These are phyloP conservation scores for Cladophialophora exuberans DNA, from an alignment of 2,329 filamentous ascomycete genomes.

Conservation along the genomic window DNA sequence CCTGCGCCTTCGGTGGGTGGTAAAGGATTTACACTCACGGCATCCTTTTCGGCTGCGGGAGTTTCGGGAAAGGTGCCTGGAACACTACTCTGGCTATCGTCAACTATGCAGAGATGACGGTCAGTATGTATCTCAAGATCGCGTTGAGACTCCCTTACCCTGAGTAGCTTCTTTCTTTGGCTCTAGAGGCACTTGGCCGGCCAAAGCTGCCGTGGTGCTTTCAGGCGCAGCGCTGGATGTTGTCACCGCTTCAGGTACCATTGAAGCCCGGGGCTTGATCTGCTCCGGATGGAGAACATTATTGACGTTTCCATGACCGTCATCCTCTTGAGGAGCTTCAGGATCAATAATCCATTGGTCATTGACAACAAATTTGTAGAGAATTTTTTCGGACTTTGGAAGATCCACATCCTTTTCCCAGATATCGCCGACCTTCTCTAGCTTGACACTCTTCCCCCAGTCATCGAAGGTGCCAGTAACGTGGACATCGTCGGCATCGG, in stretches of 20 bases:
- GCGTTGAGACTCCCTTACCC: conserved; percentile 25
- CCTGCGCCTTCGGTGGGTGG: conserved; percentile 62
- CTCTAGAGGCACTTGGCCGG: conserved; percentile 41
- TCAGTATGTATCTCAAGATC: conserved; percentile 57
- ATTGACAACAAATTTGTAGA: conserved; percentile 99
- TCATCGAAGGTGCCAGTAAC: conserved; percentile 96
- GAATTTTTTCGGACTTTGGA: conserved; percentile 71
- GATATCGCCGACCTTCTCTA: conserved; percentile 71
- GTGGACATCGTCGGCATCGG: conserved; percentile 77
- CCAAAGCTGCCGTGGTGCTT: conserved; percentile 67
- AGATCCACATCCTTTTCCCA: conserved; percentile 84
- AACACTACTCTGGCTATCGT: conserved; percentile 38
- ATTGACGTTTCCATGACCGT: conserved; percentile 84
- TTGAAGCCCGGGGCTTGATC: conserved; percentile 50
- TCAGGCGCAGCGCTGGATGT: conserved; percentile 69
- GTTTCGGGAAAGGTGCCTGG: conserved; percentile 76
- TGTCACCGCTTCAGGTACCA: conserved; percentile 29
- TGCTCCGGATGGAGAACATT: conserved; percentile 82
- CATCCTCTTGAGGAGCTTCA: conserved; percentile 77
- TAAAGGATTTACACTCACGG: conserved; percentile 57
- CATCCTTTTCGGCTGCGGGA: conserved; percentile 46
- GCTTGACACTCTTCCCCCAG: conserved; percentile 84
- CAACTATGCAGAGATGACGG: conserved; percentile 40
- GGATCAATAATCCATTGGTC: conserved; percentile 85
- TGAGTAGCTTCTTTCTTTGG: conserved; percentile 32